phyloP scores from a whole-genome alignment of 345 rosid species.

The Microcos paniculata region DNA sequence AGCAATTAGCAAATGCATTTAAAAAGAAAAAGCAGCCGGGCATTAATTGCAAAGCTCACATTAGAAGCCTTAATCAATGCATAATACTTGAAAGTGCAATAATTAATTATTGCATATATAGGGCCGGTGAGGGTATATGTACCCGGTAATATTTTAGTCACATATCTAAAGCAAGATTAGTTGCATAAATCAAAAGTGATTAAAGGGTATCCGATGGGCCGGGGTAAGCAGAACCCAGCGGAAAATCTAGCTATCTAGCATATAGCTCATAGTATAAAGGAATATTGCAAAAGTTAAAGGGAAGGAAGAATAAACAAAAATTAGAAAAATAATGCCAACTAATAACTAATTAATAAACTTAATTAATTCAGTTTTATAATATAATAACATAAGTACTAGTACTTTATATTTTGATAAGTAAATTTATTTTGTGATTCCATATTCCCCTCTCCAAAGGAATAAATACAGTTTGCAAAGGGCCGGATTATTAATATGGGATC shows the following conservation, averaged over 20 bases:
- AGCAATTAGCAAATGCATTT: too few relatives aligned
- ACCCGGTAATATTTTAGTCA: background rate
- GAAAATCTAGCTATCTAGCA: background rate
- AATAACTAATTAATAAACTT: too few relatives aligned
- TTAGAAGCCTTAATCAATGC: too few relatives aligned
- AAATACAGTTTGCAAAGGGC: background rate
- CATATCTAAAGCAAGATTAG: background rate
- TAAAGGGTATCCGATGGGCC: background rate
- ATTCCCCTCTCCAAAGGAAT: background rate
- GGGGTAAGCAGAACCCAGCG: background rate
- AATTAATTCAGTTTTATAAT: too few relatives aligned
- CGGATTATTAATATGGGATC: background rate
- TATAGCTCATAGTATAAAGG: background rate
- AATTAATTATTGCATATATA: too few relatives aligned
- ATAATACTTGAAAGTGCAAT: too few relatives aligned
- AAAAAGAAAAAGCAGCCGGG: too few relatives aligned
- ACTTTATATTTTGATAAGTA: background rate
- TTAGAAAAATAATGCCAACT: background rate
- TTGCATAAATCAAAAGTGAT: background rate
- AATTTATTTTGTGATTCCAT: slow-evolving; percentile 14
- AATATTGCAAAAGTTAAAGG: background rate
- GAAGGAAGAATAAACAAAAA: background rate
- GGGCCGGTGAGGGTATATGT: background rate
- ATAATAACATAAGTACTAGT: too few relatives aligned
- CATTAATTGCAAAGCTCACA: too few relatives aligned